Evolutionary conservation across 202 grass and related monocot genomes (phyloP).

Genomic region (Dendrocalamus latiflorus): DNA sequence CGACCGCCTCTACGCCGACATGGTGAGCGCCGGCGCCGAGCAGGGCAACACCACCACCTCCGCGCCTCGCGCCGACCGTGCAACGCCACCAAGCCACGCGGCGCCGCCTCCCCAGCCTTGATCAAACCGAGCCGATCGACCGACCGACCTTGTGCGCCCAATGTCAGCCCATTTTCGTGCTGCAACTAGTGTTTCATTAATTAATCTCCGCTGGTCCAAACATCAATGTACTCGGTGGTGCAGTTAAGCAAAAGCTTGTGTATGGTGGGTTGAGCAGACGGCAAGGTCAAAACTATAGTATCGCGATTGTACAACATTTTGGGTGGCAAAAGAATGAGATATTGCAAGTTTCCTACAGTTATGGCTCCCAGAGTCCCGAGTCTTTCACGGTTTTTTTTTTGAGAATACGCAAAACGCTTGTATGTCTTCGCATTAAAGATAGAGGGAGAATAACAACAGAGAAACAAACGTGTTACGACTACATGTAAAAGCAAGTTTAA

Average conservation of each 20-base stretch:
- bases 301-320: neutral
- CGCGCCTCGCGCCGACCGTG: neutral
- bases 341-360: neutral
- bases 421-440: too few relatives aligned
- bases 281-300: neutral
- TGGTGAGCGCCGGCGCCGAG: constrained; percentile 28
- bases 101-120: neutral
- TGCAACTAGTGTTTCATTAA: neutral
- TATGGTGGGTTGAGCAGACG: neutral
- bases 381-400: too few relatives aligned
- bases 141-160: neutral
- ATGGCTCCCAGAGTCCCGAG: neutral
- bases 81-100: neutral
- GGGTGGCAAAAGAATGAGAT: neutral
- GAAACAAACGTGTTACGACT: too few relatives aligned
- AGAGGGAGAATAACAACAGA: too few relatives aligned
- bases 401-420: too few relatives aligned
- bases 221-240: neutral
- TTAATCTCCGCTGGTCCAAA: neutral
- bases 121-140: neutral
- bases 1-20: constrained; percentile 52
- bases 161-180: neutral
- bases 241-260: neutral
- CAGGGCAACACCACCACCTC: neutral
- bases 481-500: too few relatives aligned